Evolutionary conservation across 805 yeast species (phyloP).

Genomic region (Nakazawaea molendinolei): DNA sequence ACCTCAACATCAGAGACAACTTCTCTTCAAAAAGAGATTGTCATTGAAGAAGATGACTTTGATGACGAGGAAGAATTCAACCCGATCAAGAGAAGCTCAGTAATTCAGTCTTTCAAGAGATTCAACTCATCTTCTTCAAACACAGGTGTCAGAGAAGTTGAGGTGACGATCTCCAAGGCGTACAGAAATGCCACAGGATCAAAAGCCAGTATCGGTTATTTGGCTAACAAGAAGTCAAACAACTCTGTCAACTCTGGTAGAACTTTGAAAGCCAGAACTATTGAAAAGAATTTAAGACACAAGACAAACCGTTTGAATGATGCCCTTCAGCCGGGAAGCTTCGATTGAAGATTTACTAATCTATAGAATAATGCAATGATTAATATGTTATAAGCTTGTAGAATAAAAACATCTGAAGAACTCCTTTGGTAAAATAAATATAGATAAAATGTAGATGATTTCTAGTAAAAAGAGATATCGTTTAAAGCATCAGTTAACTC

Average conservation of each 20-base stretch:
- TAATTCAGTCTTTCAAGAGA: constrained; percentile 38
- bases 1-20: too few relatives aligned
- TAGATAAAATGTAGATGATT: neutral
- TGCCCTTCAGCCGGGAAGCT: constrained; percentile 15
- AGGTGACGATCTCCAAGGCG: constrained; percentile 45
- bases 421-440: neutral
- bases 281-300: constrained; percentile 15
- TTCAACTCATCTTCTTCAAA: constrained; percentile 24
- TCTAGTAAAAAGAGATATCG: constrained; percentile 11
- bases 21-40: too few relatives aligned
- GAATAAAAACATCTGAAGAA: too few relatives aligned
- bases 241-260: constrained; percentile 3
- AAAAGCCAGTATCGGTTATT: constrained; percentile 50
- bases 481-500: constrained; percentile 40
- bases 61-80: constrained; percentile 28
- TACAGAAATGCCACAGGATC: constrained; percentile 50
- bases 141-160: constrained; percentile 34
- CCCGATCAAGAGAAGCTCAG: constrained; percentile 27
- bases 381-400: too few relatives aligned
- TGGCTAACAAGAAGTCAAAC: constrained; percentile 34
- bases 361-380: constrained; percentile 15
- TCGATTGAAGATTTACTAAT: constrained; percentile 9
- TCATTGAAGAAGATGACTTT: constrained; percentile 27
- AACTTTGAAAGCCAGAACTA: constrained; percentile 7
- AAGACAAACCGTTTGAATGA: constrained; percentile 11